Conservation (phyloP, 106 monocot species). For the Vanilla planifolia region DNA sequence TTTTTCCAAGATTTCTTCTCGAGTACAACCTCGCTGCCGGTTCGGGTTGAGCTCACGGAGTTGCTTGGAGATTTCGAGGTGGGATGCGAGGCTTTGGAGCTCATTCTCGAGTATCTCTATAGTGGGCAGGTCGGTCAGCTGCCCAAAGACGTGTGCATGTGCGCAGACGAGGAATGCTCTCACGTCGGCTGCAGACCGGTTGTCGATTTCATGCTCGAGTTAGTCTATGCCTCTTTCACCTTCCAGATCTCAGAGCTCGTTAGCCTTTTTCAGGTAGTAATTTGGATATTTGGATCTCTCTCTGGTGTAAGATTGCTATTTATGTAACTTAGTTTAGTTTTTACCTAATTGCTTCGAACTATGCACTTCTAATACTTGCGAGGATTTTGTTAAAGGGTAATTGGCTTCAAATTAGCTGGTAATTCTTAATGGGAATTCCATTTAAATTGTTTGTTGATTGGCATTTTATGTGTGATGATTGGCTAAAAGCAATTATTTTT, state of each 20-base stretch:
- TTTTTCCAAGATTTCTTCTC: constrained; percentile 51
- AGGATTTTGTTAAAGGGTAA: no score
- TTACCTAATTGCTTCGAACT: no score
- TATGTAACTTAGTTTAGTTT: no score
- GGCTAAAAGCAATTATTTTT: no score
- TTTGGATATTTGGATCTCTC: background rate
- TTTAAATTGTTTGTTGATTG: no score
- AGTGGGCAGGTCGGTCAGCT: constrained; percentile 38
- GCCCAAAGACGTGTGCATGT: constrained; percentile 41
- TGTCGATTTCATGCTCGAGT: constrained; percentile 59
- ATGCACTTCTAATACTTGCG: no score
- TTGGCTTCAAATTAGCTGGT: no score
- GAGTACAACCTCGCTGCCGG: background rate
- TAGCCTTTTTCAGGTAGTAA: constrained; percentile 69
- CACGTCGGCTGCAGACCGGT: constrained; percentile 62
- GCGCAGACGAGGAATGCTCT: constrained; percentile 58
- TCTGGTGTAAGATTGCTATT: no score
- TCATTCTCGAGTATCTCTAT: constrained; percentile 68
- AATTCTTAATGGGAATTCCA: no score
- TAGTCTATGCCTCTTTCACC: constrained; percentile 42
- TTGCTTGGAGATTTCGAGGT: constrained; percentile 34
- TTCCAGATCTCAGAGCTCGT: constrained; percentile 76
- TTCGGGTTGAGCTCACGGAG: constrained; percentile 25
- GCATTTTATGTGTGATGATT: no score
- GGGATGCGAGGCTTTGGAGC: constrained; percentile 40